A percentile compares a stretch with the other conserved stretches of the same genome.
phyloP scores from a whole-genome alignment of 106 monocot genomes.

The Platanthera guangdongensis region DNA sequence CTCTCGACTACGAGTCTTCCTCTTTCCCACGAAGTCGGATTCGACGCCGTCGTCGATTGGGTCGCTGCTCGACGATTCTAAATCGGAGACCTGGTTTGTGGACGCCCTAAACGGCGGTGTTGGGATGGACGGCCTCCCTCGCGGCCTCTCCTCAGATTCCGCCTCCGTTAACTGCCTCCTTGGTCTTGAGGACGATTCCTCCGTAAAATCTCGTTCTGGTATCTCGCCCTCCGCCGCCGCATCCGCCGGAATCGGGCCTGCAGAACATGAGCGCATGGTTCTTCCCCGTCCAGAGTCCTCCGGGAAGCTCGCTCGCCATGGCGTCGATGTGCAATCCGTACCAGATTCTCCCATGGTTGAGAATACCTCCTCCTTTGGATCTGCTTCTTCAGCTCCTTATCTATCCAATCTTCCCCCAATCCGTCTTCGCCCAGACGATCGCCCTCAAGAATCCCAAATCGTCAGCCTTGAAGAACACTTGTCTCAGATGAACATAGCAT shows the following conservation, averaged over 20 bases:
- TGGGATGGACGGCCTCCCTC: conserved; percentile 38
- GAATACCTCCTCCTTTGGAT: conserved; percentile 71
- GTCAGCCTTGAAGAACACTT: conserved; percentile 58
- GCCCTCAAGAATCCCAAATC: conserved; percentile 23
- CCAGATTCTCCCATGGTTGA: conserved; percentile 78
- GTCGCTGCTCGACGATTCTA: conserved; percentile 73
- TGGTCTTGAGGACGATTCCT: conserved; percentile 69
- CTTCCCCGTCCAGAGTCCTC: conserved; percentile 37
- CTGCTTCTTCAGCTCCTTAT: conserved; percentile 56
- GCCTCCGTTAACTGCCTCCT: conserved; percentile 75
- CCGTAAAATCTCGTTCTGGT: conserved; percentile 17
- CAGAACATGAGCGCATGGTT: conserved; percentile 9
- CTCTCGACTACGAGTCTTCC: conserved; percentile 63
- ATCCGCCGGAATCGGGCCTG: neutral
- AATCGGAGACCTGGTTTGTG: conserved; percentile 91
- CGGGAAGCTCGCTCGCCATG: conserved; percentile 27
- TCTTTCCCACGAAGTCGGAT: conserved; percentile 63
- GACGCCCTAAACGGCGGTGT: conserved; percentile 81
- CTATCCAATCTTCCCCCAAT: conserved; percentile 81
- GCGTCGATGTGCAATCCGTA: conserved; percentile 52
- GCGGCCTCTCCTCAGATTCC: conserved; percentile 47
- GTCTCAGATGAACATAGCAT: conserved; percentile 41
- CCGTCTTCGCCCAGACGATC: conserved; percentile 56
- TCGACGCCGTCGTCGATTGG: conserved; percentile 56
- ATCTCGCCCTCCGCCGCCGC: neutral